These are phyloP conservation scores for Cinnamomum chago DNA, from an alignment of 164 flowering plant genomes.

Conservation along the genomic window DNA sequence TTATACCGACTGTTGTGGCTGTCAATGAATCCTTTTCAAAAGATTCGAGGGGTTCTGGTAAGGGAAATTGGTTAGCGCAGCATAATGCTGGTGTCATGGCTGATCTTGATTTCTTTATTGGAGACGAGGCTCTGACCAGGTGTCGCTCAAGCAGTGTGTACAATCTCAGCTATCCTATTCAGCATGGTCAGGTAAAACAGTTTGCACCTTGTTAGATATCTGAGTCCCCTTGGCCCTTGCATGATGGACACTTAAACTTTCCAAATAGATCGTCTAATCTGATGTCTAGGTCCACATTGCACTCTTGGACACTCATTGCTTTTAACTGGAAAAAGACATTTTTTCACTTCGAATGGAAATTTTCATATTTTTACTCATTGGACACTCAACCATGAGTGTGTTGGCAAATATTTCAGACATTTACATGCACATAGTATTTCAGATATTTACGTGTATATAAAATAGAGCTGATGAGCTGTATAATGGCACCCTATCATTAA, in stretches of 20 bases:
- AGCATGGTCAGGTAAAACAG: conserved; percentile 53
- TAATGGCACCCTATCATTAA: no score
- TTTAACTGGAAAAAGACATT: neutral
- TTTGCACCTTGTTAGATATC: no score
- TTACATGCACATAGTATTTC: no score
- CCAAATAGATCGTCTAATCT: no score
- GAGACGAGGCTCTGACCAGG: conserved; percentile 78
- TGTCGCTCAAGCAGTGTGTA: conserved; percentile 74
- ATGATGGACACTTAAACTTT: neutral
- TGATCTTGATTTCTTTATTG: conserved; percentile 92
- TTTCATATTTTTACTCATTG: no score
- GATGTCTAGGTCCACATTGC: neutral
- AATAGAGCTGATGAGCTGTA: no score
- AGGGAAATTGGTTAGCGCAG: conserved; percentile 78
- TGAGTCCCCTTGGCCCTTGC: neutral
- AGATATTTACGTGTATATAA: no score
- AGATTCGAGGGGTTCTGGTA: conserved; percentile 52
- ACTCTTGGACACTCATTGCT: neutral
- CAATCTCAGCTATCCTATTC: conserved; percentile 80
- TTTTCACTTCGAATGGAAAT: neutral
- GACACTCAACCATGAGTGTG: no score
- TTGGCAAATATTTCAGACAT: no score
- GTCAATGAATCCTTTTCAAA: conserved; percentile 83
- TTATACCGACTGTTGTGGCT: conserved; percentile 63
- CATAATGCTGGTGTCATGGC: conserved; percentile 98